These are phyloP conservation scores for Stemphylium beticola DNA, from an alignment of 2,329 filamentous ascomycete species.

Conservation along the genomic window DNA sequence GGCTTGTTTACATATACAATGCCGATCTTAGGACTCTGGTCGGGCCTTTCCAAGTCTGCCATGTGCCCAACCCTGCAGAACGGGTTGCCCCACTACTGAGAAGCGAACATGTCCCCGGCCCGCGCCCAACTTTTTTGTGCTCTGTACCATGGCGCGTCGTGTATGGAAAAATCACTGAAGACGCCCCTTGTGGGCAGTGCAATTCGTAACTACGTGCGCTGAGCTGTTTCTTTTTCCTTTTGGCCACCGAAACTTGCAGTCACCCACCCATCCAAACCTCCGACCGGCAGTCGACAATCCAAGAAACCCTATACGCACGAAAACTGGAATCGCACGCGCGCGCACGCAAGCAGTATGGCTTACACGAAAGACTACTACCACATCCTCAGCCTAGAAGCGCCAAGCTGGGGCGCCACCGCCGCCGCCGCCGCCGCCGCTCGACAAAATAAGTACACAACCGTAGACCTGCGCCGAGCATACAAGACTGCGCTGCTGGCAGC, in stretches of 20 bases:
- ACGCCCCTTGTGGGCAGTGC: constrained; percentile 3
- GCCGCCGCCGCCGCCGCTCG: neutral
- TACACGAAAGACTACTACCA: constrained; percentile 42
- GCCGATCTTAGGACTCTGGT: constrained; percentile 5
- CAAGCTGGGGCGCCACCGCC: neutral
- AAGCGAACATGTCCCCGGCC: constrained; percentile 6
- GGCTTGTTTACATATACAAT: constrained; percentile 2
- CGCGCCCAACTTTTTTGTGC: constrained; percentile 19
- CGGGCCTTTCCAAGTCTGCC: constrained; percentile 19
- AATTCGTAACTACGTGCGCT: neutral
- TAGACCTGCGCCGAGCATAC: constrained; percentile 54
- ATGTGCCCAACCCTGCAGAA: constrained; percentile 15
- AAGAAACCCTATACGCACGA: neutral
- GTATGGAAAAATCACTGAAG: neutral
- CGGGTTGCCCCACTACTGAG: constrained; percentile 17
- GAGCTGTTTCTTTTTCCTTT: too few species aligned
- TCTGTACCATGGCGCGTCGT: constrained; percentile 6
- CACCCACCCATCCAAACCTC: neutral
- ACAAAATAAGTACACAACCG: constrained; percentile 2
- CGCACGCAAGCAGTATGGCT: constrained; percentile 13
- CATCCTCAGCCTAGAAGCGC: constrained; percentile 30
- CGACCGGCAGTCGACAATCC: neutral
- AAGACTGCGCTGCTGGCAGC: constrained; percentile 62
- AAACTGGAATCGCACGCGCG: neutral
- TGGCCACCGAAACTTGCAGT: neutral